A percentile compares a stretch with the other conserved stretches of the same genome.
These are phyloP conservation scores for Cynanchum wilfordii DNA, from an alignment of 257 asterid genomes.

Conservation along the genomic window DNA sequence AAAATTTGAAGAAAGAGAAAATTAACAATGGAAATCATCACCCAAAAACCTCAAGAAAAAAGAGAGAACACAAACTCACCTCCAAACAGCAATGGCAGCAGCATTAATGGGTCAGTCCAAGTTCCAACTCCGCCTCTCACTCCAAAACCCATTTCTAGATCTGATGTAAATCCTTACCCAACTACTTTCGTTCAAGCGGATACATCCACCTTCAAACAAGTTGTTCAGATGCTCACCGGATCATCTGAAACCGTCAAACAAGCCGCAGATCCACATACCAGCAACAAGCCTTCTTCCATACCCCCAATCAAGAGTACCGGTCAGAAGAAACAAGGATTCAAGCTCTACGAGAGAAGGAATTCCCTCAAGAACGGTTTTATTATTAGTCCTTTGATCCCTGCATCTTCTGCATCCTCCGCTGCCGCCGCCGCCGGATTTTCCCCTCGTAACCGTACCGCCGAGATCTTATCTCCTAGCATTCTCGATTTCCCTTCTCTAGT, in stretches of 20 bases:
- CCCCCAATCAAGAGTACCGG: constrained; percentile 56
- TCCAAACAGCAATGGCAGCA: constrained; percentile 58
- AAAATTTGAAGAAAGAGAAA: background rate
- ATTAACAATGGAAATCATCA: constrained; percentile 40
- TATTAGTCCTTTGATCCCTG: constrained; percentile 68
- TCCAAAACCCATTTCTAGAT: constrained; percentile 56
- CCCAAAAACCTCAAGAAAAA: constrained; percentile 43
- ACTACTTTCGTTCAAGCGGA: constrained; percentile 89
- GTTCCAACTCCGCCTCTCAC: constrained; percentile 51
- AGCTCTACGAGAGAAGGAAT: constrained; percentile 82
- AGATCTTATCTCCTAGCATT: constrained; percentile 79
- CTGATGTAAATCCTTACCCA: constrained; percentile 71
- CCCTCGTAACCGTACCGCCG: constrained; percentile 53
- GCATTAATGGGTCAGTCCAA: constrained; percentile 34
- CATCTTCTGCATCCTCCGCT: background rate
- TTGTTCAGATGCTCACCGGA: constrained; percentile 94
- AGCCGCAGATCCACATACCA: constrained; percentile 28
- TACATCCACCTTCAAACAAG: constrained; percentile 78
- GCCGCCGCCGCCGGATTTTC: constrained; percentile 32
- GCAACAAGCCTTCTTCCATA: constrained; percentile 25
- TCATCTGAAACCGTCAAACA: constrained; percentile 51
- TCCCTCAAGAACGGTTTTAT: constrained; percentile 70
- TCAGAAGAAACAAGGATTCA: constrained; percentile 75
- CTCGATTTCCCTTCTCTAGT: constrained; percentile 82
- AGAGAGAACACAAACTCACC: constrained; percentile 52